phyloP scores from a whole-genome alignment of 352 stramenopile genomes.

The Globisporangium paddicum region DNA sequence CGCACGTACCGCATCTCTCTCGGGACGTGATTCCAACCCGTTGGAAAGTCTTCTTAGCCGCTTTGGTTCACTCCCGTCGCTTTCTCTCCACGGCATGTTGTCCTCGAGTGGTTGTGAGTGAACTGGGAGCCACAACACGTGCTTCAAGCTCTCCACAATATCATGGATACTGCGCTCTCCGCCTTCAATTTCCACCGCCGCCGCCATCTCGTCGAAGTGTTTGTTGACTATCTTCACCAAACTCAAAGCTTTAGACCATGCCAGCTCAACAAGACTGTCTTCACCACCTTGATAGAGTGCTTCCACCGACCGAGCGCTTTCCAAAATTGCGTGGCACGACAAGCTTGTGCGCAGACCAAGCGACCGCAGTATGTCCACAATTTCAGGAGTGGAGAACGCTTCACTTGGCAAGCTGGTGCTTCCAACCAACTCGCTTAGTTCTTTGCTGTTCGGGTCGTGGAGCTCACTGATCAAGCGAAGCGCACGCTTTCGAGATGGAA shows the following conservation, averaged over 20 bases:
- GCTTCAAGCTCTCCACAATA: slow-evolving; percentile 29
- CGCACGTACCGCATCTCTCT: slow-evolving; percentile 51
- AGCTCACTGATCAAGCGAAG: slow-evolving; percentile 51
- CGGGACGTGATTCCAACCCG: slow-evolving; percentile 32
- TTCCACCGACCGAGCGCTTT: slow-evolving; percentile 65
- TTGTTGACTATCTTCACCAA: slow-evolving; percentile 71
- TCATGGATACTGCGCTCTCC: slow-evolving; percentile 15
- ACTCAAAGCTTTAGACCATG: slow-evolving; percentile 41
- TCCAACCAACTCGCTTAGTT: slow-evolving; percentile 60
- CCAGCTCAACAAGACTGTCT: slow-evolving; percentile 14
- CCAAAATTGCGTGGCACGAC: slow-evolving; percentile 65
- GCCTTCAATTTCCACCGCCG: slow-evolving; percentile 6
- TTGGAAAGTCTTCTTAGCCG: slow-evolving; percentile 26
- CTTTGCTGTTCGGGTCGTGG: slow-evolving; percentile 64
- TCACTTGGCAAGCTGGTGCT: slow-evolving; percentile 54
- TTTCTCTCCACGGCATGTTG: slow-evolving; percentile 60
- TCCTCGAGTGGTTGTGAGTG: slow-evolving; percentile 20
- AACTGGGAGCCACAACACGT: slow-evolving; percentile 41
- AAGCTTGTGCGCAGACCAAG: slow-evolving; percentile 53
- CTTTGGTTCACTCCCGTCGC: background rate
- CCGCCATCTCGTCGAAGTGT: slow-evolving; percentile 64
- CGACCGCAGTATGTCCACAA: slow-evolving; percentile 48
- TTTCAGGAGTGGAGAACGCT: slow-evolving; percentile 36
- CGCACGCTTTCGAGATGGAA: slow-evolving; percentile 52
- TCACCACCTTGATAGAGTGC: slow-evolving; percentile 27